Evolutionary conservation across 2,329 filamentous ascomycete species (phyloP), one percentile per base, ranked within the genome.

Genomic region (Penicillium crustosum): DNA sequence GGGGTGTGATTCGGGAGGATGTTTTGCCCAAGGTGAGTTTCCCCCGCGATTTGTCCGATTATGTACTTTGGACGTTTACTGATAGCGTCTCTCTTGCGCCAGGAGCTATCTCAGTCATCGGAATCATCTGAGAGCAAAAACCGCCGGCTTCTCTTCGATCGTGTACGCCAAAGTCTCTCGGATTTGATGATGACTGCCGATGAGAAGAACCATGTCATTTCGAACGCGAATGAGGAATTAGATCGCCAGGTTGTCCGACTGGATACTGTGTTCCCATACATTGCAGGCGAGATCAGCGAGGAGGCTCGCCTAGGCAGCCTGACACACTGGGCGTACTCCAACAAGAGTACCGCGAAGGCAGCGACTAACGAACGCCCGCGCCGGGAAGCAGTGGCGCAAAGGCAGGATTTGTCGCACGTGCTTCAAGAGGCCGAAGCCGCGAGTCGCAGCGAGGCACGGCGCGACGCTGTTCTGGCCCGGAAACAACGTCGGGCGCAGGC

Each of bases 131-230:
- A 76, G 38, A 71, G 71, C 54, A 73, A 68, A 65, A 69, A 67
- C 53, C 76, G 78, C 63, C 86, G 91, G 64, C 85, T 89, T 68
- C 80, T 93, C 42, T 96, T 93, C 72, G 86, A 87, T 67, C 87
- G 91, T 59, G 86, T 93, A 53, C 88, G 91, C 38, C 82, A 86
- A 67, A 88, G 89, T 63, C 88, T 96, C 52, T 86, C 89, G 64
- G 89, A 93, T 66, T 89, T 97, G 81, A 86, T 97, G 44, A 86
- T 91, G 48, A 93, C 93, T 1, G 83, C 97, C 38, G 94, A 99
- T 70, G 94, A 99, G 77, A 99, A 99, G 78, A 96, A 97, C 66
- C 93, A 97, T 66, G 94, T 99, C 66, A 89, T 97, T 56, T 89
- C 90, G 38, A 95, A 93, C 17, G 93, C 94, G 54, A 94, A 93